Percentiles rank a stretch among this genome's conserved stretches.
phyloP scores from a whole-genome alignment of 2,329 filamentous ascomycete species.

The Arthrobotrys sinensis region DNA sequence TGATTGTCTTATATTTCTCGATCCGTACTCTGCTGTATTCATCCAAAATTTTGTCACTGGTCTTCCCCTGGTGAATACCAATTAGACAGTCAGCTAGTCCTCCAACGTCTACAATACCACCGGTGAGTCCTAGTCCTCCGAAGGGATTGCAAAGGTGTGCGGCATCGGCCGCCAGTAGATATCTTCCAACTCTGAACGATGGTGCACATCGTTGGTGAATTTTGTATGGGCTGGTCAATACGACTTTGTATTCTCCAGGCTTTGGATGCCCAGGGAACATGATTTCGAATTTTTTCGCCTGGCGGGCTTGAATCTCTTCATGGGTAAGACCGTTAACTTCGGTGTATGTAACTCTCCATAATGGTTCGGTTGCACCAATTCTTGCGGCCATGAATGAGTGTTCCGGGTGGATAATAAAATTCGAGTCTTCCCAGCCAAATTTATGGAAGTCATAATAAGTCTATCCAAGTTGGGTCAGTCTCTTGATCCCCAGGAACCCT shows the following conservation, averaged over 20 bases:
- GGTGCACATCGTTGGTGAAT: conserved; percentile 76
- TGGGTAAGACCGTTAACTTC: conserved; percentile 72
- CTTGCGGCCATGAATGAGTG: conserved; percentile 77
- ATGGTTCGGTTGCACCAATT: conserved; percentile 72
- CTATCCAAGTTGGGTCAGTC: conserved; percentile 66
- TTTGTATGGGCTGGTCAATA: conserved; percentile 75
- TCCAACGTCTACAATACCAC: conserved; percentile 76
- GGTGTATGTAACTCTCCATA: conserved; percentile 77
- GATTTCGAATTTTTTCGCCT: conserved; percentile 72
- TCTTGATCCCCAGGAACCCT: not conserved
- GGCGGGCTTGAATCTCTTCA: conserved; percentile 72
- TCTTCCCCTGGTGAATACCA: conserved; percentile 67
- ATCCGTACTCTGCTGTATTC: conserved; percentile 68
- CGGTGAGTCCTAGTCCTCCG: conserved; percentile 76
- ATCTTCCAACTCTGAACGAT: conserved; percentile 73
- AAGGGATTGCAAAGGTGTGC: conserved; percentile 73
- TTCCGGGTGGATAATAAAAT: conserved; percentile 76
- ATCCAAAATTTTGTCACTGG: conserved; percentile 68
- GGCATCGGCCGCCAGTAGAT: conserved; percentile 75
- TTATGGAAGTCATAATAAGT: conserved; percentile 76
- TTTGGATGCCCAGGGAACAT: conserved; percentile 76
- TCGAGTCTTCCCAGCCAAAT: conserved; percentile 73
- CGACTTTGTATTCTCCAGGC: conserved; percentile 73
- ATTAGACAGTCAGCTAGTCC: conserved; percentile 74
- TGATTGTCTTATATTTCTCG: conserved; percentile 67